Base-by-base conservation (phyloP, 176 grass and related monocot species). In the Phyllostachys edulis region DNA sequence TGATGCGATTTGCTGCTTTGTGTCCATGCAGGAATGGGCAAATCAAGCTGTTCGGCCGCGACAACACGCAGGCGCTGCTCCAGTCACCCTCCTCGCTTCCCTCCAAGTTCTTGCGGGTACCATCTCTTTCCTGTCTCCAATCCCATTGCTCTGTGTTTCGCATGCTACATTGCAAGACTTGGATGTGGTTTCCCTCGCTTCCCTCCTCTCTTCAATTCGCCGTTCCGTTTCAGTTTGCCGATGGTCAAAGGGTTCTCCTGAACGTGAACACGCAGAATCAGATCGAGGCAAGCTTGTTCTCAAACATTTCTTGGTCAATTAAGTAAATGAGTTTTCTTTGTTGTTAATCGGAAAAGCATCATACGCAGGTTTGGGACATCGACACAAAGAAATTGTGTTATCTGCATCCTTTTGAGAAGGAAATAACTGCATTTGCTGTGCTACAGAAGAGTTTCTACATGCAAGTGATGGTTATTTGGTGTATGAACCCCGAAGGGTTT, bases 41-140 rank as follows among this genome's bases (percentile, higher is more conserved):
- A 73, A 92, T 96, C 90, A 99, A 99, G 88, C 79, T 96, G 38
- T 87, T 99, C 44, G 96, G 93, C 79, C 92, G 88, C 55, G 93
- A 96, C 87, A 96, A 99, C 82, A 90, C 91, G 59, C 96, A 99
- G 94, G 89, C 84, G 69, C 88, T 99, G 34, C 93, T 96, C 72
- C 96, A 92, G 49, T 99, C 85, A 1, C 85, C 87, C 15, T 81
- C 69, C 17, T 89, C 85, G 0, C 11, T 49, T 63, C 83, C 86
- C 18, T 85, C 85, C 77, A 96, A 88, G 89, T 96, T 96, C 75
- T 15, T 96, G 78, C 89, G 75, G 93, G 96, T 96, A 68, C 45
- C 26, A 40, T 7, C 1, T 42, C 38, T 5, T 68, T 23, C 17
- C 52, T 7, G 7, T 46, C 49, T 84, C 34, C 2, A 17, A 67